phyloP scores from a whole-genome alignment of 805 yeast genomes.

The Candida fluviatilis region DNA sequence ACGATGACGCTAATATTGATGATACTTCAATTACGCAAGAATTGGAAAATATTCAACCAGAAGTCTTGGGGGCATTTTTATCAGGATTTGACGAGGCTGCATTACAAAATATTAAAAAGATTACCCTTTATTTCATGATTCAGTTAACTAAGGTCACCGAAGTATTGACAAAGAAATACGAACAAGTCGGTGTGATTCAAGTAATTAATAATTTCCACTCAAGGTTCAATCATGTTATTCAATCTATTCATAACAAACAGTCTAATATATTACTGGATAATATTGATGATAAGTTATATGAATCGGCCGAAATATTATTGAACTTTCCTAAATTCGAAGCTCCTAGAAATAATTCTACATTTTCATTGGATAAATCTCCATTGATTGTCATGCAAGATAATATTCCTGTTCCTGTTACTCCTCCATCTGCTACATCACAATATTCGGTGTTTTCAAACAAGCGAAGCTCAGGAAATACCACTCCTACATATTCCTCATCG shows the following conservation, averaged over 20 bases:
- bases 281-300: slow-evolving; percentile 14
- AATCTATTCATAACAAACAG: slow-evolving; percentile 20
- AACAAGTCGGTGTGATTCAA: slow-evolving; percentile 50
- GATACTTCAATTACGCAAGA: slow-evolving; percentile 18
- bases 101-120: slow-evolving; percentile 34
- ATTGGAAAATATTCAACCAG: slow-evolving; percentile 40
- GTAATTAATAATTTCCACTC: slow-evolving; percentile 29
- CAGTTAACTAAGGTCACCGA: slow-evolving; percentile 47
- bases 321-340: slow-evolving; percentile 17
- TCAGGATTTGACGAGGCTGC: slow-evolving; percentile 44
- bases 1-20: slow-evolving; percentile 7
- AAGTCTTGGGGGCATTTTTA: slow-evolving; percentile 44
- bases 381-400: slow-evolving; percentile 1
- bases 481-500: slow-evolving; percentile 3
- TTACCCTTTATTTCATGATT: slow-evolving; percentile 40
- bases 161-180: slow-evolving; percentile 48
- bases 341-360: slow-evolving; percentile 1
- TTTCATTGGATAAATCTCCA: slow-evolving; percentile 1
- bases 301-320: slow-evolving; percentile 22
- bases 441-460: slow-evolving; percentile 33
- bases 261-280: slow-evolving; percentile 10
- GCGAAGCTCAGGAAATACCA: slow-evolving; percentile 12
- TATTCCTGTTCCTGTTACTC: slow-evolving; percentile 26
- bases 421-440: slow-evolving; percentile 42
- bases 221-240: slow-evolving; percentile 10